Conservation (phyloP, 164 flowering plant genomes). For the Vitis labrusca region DNA sequence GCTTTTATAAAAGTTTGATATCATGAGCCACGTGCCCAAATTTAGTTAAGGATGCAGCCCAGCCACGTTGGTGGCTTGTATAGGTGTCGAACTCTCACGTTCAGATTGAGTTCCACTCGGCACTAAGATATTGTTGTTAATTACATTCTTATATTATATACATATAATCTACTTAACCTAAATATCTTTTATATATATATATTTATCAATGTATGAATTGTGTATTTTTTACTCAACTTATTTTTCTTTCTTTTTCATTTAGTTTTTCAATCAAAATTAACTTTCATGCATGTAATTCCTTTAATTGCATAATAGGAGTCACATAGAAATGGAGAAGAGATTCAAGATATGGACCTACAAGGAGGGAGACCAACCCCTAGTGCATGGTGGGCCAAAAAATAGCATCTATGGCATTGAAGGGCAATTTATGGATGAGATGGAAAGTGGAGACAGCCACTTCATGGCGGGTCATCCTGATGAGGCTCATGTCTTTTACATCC, state of each 20-base stretch:
- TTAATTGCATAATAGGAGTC: constrained; percentile 40
- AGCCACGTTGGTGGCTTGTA: too few species aligned
- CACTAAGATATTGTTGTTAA: too few species aligned
- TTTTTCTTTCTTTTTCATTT: neutral
- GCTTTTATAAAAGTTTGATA: too few species aligned
- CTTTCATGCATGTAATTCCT: neutral
- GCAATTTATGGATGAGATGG: constrained; percentile 61
- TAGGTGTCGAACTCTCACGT: too few species aligned
- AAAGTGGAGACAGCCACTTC: constrained; percentile 29
- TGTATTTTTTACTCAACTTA: too few species aligned
- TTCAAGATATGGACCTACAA: constrained; percentile 63
- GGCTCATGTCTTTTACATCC: constrained; percentile 62
- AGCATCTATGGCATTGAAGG: constrained; percentile 61
- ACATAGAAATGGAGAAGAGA: constrained; percentile 71
- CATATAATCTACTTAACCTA: too few species aligned
- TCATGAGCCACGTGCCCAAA: too few species aligned
- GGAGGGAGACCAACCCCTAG: constrained; percentile 64
- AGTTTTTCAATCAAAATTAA: neutral
- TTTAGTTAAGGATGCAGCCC: too few species aligned
- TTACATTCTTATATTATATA: too few species aligned
- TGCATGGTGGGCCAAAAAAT: constrained; percentile 55
- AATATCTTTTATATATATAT: too few species aligned
- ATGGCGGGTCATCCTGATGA: constrained; percentile 42
- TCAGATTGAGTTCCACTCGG: too few species aligned
- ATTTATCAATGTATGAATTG: too few species aligned